Percentiles rank a stretch among this genome's conserved stretches.
phyloP scores from a whole-genome alignment of 176 grass and related monocot species.

The Leersia perrieri region DNA sequence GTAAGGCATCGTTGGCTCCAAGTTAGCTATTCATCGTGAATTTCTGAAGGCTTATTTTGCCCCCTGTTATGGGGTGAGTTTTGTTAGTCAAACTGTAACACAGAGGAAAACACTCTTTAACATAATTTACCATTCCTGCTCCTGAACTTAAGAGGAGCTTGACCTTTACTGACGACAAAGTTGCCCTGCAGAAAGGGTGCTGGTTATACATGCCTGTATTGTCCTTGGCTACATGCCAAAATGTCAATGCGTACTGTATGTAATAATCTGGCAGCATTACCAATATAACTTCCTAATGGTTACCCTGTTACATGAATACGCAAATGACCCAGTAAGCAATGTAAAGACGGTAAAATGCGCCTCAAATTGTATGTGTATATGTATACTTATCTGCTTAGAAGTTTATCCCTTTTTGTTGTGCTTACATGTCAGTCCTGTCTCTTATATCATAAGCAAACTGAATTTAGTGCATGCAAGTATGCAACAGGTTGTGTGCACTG shows the following conservation, averaged over 20 bases:
- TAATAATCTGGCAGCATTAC: slow-evolving; percentile 14
- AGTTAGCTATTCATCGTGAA: slow-evolving; percentile 14
- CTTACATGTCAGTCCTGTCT: not conserved
- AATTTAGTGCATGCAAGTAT: not conserved
- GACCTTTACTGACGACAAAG: slow-evolving; percentile 17
- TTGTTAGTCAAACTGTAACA: slow-evolving; percentile 47
- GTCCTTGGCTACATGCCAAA: slow-evolving; percentile 1
- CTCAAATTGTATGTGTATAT: not conserved
- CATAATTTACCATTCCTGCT: slow-evolving; percentile 32
- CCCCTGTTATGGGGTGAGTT: slow-evolving; percentile 27
- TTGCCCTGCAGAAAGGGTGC: slow-evolving; percentile 27
- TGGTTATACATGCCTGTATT: slow-evolving; percentile 39
- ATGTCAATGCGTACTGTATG: slow-evolving; percentile 23
- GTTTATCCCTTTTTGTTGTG: not conserved
- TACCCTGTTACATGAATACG: not conserved
- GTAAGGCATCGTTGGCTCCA: slow-evolving; percentile 23
- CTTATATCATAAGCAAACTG: not conserved
- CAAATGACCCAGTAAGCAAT: not conserved
- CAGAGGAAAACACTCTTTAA: slow-evolving; percentile 8
- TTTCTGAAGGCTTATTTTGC: slow-evolving; percentile 43
- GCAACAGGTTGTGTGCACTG: not conserved
- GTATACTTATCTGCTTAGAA: not conserved
- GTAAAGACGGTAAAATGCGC: not conserved
- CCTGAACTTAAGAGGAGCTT: slow-evolving; percentile 26
- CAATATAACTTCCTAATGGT: not conserved